Evolutionary conservation across 257 asterid species (phyloP).

Genomic region (Jacaranda mimosifolia): DNA sequence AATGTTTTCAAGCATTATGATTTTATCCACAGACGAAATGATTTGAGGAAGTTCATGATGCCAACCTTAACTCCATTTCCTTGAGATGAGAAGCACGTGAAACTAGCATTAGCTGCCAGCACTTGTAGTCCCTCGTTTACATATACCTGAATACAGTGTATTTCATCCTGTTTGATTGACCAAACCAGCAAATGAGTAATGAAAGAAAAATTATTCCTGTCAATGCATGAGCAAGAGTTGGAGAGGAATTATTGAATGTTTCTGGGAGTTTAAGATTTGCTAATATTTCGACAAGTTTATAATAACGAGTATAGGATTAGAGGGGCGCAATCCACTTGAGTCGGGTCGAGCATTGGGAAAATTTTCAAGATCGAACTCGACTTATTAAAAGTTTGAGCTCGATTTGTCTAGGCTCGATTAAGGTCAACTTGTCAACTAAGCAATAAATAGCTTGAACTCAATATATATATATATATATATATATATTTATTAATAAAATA

Average conservation of each 20-base stretch:
- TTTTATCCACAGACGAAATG: neutral
- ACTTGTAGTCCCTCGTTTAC: conserved; percentile 71
- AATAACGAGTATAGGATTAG: too few species aligned
- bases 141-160: conserved; percentile 77
- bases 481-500: too few species aligned
- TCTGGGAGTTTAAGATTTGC: neutral
- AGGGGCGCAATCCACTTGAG: too few species aligned
- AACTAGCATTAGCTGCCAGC: conserved; percentile 59
- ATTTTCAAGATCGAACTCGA: too few species aligned
- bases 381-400: too few species aligned
- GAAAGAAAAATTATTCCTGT: neutral
- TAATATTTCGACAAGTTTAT: neutral
- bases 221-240: neutral
- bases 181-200: conserved; percentile 56
- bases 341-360: too few species aligned
- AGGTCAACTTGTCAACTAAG: too few species aligned
- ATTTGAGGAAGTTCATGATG: neutral
- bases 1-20: neutral
- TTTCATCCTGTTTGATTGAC: conserved; percentile 81
- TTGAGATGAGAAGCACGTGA: conserved; percentile 74
- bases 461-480: too few species aligned
- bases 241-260: neutral
- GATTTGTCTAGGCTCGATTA: too few species aligned
- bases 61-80: conserved; percentile 79
- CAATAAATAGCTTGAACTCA: too few species aligned